phyloP scores from a whole-genome alignment of 352 stramenopile genomes.

The Phytophthora syringae region DNA sequence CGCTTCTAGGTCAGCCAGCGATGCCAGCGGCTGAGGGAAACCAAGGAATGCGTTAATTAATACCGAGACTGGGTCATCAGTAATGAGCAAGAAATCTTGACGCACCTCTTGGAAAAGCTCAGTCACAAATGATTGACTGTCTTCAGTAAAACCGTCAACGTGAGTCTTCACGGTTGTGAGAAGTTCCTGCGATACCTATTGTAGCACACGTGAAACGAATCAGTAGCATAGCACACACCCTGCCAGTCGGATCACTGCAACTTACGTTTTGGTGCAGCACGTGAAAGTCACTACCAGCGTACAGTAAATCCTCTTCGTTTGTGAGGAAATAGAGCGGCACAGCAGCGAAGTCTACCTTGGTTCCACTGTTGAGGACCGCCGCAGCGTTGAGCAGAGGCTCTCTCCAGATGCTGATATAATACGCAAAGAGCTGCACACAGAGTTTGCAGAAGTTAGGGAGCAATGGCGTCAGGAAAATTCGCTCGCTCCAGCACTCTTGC shows the following conservation, averaged over 20 bases:
- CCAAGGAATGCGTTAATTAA: background rate
- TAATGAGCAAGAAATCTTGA: background rate
- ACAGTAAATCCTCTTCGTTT: constrained; percentile 72
- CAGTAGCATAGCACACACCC: background rate
- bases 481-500: constrained; percentile 63
- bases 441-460: constrained; percentile 74
- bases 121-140: constrained; percentile 47
- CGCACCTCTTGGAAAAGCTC: constrained; percentile 57
- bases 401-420: constrained; percentile 68
- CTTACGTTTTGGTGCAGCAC: constrained; percentile 61
- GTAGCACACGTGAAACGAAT: background rate
- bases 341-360: constrained; percentile 53
- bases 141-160: constrained; percentile 54
- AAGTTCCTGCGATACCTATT: constrained; percentile 64
- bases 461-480: constrained; percentile 61
- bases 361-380: constrained; percentile 44
- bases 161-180: constrained; percentile 40
- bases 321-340: constrained; percentile 54
- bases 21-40: constrained; percentile 43
- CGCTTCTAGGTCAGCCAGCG: constrained; percentile 50
- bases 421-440: constrained; percentile 69
- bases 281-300: constrained; percentile 78
- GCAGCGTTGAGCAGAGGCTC: constrained; percentile 55
- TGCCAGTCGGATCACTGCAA: background rate
- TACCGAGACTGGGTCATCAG: background rate